A percentile compares a stretch with the other conserved stretches of the same genome.
phyloP scores from a whole-genome alignment of 106 monocot genomes.

The Allium fistulosum region DNA sequence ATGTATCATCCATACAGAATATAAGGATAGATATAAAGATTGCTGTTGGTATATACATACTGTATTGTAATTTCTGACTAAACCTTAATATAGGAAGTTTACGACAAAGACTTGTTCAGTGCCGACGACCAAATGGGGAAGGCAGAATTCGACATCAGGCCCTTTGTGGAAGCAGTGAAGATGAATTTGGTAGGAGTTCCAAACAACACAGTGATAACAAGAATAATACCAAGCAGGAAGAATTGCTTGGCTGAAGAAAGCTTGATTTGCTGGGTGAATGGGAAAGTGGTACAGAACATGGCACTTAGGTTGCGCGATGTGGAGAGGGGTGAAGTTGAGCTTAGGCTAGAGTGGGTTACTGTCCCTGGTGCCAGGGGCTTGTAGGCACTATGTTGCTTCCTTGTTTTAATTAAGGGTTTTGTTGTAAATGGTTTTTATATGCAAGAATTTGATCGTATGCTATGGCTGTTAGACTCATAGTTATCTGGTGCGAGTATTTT shows the following conservation, averaged over 20 bases:
- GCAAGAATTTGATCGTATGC: no score
- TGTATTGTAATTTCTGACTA: no score
- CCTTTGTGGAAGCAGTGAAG: conserved; percentile 41
- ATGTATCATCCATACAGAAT: no score
- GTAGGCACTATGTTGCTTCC: not conserved
- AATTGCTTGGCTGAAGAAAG: conserved; percentile 59
- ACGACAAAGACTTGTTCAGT: conserved; percentile 49
- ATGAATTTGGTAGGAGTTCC: conserved; percentile 15
- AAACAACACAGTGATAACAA: conserved; percentile 24
- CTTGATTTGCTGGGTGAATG: conserved; percentile 20
- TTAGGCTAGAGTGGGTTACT: conserved; percentile 40
- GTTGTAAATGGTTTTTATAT: no score
- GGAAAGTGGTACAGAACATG: conserved; percentile 42
- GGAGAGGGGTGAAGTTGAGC: conserved; percentile 49
- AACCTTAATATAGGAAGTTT: conserved; percentile 37
- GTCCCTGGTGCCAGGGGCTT: conserved; percentile 31
- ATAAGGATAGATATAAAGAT: no score
- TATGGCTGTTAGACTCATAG: no score
- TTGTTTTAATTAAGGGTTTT: no score
- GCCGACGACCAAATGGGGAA: conserved; percentile 47
- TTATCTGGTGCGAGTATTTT: no score
- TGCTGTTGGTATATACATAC: no score
- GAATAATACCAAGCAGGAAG: conserved; percentile 20
- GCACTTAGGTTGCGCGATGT: conserved; percentile 41
- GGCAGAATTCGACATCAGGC: conserved; percentile 44